These are phyloP conservation scores for Herpotrichia juniperi DNA, from an alignment of 2,329 filamentous ascomycete genomes.

Conservation along the genomic window DNA sequence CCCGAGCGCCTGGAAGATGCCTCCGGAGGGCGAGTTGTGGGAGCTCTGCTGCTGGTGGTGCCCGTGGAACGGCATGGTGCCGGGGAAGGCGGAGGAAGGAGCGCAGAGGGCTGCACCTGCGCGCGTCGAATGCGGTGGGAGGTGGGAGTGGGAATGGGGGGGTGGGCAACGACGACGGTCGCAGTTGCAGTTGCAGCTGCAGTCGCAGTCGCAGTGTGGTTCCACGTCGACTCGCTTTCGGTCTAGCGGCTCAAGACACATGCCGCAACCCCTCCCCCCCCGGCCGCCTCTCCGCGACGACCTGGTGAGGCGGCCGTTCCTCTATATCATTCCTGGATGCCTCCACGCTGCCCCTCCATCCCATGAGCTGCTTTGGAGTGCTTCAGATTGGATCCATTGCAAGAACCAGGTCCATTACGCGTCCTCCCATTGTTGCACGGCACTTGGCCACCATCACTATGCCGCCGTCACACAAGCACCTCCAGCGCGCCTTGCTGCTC, in stretches of 20 bases:
- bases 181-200: no score
- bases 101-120: constrained; percentile 2
- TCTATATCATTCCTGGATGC: neutral
- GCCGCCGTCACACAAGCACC: constrained; percentile 24
- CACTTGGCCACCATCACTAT: constrained; percentile 32
- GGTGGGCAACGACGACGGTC: constrained; percentile 1
- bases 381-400: neutral
- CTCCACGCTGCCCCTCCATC: neutral
- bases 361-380: neutral
- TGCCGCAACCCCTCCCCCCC: constrained; percentile 7
- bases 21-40: constrained; percentile 45
- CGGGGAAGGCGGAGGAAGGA: constrained; percentile 4
- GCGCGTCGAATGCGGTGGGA: constrained; percentile 10
- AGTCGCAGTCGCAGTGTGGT: constrained; percentile 16
- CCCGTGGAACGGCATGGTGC: constrained; percentile 46
- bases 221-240: constrained; percentile 2
- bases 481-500: constrained; percentile 46
- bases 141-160: neutral
- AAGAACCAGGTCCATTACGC: neutral
- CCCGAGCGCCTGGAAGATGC: constrained; percentile 54
- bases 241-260: neutral
- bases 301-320: no score
- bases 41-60: constrained; percentile 35
- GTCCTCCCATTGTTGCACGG: constrained; percentile 12
- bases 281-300: constrained; percentile 14